A percentile compares a stretch with the other conserved stretches of the same genome.
These are phyloP conservation scores for Linnemannia exigua DNA, from an alignment of 192 early-diverging fungal species.

Conservation along the genomic window DNA sequence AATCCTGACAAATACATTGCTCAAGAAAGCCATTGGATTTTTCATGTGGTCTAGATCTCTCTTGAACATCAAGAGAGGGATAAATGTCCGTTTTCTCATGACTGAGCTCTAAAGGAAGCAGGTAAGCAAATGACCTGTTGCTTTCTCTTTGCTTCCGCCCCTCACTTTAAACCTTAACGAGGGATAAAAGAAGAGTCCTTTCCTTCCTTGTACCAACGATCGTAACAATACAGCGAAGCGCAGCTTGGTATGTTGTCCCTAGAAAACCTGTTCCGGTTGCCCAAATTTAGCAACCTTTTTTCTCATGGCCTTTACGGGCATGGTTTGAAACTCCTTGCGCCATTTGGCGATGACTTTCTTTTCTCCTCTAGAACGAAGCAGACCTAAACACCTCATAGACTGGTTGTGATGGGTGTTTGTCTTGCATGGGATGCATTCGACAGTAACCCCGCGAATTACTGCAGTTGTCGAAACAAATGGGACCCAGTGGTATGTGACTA, in stretches of 20 bases:
- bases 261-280: slow-evolving; percentile 5
- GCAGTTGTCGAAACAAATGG: too few relatives aligned
- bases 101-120: not conserved
- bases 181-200: not conserved
- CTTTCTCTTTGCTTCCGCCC: not conserved
- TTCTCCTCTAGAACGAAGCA: not conserved
- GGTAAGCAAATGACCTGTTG: too few relatives aligned
- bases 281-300: slow-evolving; percentile 3
- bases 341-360: not conserved
- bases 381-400: too few relatives aligned
- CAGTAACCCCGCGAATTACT: too few relatives aligned
- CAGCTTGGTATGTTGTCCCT: not conserved
- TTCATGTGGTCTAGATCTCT: not conserved
- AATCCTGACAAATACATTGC: not conserved
- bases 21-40: not conserved
- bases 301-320: not conserved
- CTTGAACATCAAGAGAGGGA: not conserved
- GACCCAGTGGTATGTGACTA: too few relatives aligned
- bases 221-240: not conserved
- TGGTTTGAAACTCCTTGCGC: not conserved
- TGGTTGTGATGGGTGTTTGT: too few relatives aligned
- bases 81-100: not conserved
- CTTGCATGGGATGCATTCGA: too few relatives aligned
- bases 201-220: not conserved
- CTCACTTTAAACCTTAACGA: not conserved